Evolutionary conservation across 108 stramenopile species (phyloP).

Genomic region (Mediolabrus comicus): DNA sequence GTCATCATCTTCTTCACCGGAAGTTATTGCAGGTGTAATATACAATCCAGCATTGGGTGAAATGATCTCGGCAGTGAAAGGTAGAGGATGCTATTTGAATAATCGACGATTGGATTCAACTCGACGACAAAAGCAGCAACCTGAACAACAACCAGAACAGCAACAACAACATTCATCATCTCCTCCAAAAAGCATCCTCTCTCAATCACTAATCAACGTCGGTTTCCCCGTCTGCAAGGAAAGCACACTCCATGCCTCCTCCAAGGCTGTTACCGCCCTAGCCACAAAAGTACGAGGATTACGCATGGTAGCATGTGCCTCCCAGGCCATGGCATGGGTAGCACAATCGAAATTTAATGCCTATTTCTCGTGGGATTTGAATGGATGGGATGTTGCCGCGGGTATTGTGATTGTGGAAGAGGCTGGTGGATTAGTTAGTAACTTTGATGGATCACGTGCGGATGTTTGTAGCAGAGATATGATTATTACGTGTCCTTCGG

Average conservation of each 20-base stretch:
- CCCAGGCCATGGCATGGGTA: constrained; percentile 83
- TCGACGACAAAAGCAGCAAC: constrained; percentile 36
- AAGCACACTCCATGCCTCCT: constrained; percentile 66
- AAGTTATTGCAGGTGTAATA: constrained; percentile 70
- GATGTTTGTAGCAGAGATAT: constrained; percentile 44
- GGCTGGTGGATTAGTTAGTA: constrained; percentile 70
- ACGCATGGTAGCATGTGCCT: constrained; percentile 82
- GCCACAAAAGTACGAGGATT: constrained; percentile 75
- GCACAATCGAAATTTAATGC: constrained; percentile 72
- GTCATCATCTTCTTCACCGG: constrained; percentile 41
- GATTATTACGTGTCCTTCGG: constrained; percentile 41
- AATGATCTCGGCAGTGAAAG: constrained; percentile 70
- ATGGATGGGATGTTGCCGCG: constrained; percentile 81
- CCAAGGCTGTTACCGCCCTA: constrained; percentile 60
- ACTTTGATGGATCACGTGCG: constrained; percentile 57
- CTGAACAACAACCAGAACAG: constrained; percentile 33
- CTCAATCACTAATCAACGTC: constrained; percentile 61
- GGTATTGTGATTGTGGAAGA: constrained; percentile 74
- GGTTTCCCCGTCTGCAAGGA: constrained; percentile 70
- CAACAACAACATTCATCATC: constrained; percentile 41
- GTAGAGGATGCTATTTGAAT: constrained; percentile 70
- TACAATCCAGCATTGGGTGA: constrained; percentile 77
- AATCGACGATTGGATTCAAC: constrained; percentile 10
- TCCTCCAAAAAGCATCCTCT: constrained; percentile 29
- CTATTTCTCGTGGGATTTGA: constrained; percentile 85